phyloP scores from a whole-genome alignment of 306 rosid genomes.

The Cucumis hystrix region DNA sequence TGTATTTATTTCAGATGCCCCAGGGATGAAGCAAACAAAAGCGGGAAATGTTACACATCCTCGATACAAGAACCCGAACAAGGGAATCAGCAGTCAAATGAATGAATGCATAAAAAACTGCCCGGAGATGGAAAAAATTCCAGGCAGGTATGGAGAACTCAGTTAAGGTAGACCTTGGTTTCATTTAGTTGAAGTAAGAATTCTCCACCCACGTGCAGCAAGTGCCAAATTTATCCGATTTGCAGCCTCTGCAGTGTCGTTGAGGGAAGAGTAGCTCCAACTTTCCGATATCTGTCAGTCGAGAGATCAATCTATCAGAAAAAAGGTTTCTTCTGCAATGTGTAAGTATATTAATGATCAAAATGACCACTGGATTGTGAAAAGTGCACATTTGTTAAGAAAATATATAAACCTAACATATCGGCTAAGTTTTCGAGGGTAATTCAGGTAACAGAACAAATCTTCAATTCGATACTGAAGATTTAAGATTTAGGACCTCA shows the following conservation, averaged over 20 bases:
- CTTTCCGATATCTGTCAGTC: constrained; percentile 40
- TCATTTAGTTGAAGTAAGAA: constrained; percentile 6
- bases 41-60: neutral
- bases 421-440: too few species aligned
- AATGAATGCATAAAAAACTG: neutral
- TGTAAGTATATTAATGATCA: neutral
- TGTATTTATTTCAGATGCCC: neutral
- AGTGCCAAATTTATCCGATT: constrained; percentile 37
- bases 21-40: neutral
- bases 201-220: constrained; percentile 71
- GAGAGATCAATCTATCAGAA: neutral
- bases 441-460: too few species aligned
- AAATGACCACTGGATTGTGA: too few species aligned
- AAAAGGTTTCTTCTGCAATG: neutral
- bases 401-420: too few species aligned
- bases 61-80: neutral
- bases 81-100: neutral
- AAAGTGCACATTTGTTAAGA: too few species aligned
- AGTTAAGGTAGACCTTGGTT: neutral
- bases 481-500: too few species aligned
- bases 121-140: neutral
- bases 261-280: constrained; percentile 81
- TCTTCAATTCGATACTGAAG: neutral
- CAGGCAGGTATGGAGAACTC: neutral
- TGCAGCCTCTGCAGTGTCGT: constrained; percentile 75